A percentile compares a stretch with the other conserved stretches of the same genome.
Conservation (phyloP, 306 rosid species). For the Geum urbanum region DNA sequence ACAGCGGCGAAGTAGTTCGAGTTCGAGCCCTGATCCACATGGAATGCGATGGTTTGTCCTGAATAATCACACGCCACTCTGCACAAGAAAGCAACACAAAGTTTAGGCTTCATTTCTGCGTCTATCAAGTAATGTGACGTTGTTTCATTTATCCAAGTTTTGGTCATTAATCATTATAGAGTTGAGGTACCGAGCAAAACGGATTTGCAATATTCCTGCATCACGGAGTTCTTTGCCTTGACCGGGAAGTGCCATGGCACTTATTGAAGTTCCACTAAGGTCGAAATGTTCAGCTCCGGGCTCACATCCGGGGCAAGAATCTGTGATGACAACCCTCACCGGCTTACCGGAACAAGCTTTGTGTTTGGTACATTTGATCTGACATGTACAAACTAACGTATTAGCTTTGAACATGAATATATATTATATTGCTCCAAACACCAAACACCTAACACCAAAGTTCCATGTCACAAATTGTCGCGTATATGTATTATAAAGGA, state of each 20-base stretch:
- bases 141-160: background rate
- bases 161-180: background rate
- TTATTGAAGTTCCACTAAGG: constrained; percentile 48
- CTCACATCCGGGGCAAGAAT: constrained; percentile 38
- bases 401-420: constrained; percentile 5
- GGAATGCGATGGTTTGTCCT: constrained; percentile 31
- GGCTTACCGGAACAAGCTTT: constrained; percentile 33
- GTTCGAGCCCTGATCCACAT: constrained; percentile 37
- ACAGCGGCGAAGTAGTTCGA: constrained; percentile 28
- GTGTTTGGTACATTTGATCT: constrained; percentile 33
- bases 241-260: constrained; percentile 42
- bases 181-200: constrained; percentile 27
- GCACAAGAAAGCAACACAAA: background rate
- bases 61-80: constrained; percentile 40
- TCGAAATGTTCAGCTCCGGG: constrained; percentile 38
- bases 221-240: constrained; percentile 29
- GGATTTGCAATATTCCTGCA: constrained; percentile 29
- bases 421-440: background rate
- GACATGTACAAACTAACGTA: background rate
- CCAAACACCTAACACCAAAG: background rate
- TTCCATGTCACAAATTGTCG: background rate
- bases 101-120: background rate
- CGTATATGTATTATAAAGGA: background rate
- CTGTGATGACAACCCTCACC: constrained; percentile 38
- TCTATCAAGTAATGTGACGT: background rate